Percentiles rank a stretch among this genome's conserved stretches.
These are phyloP conservation scores for Cercospora berteroae DNA, from an alignment of 2,329 filamentous ascomycete species.

Conservation along the genomic window DNA sequence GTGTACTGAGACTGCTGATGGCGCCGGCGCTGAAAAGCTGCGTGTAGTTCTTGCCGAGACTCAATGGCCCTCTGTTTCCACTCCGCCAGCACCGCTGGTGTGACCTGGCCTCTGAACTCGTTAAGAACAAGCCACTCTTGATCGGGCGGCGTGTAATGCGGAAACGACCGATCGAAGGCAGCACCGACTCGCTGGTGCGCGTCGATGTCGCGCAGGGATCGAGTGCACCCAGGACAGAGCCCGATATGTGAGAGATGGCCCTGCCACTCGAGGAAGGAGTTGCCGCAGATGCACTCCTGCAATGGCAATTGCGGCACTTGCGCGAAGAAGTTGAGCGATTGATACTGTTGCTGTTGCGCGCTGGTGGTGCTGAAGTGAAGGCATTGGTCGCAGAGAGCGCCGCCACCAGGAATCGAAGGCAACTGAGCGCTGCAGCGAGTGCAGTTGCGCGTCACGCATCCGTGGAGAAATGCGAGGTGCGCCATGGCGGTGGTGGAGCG, in stretches of 20 bases:
- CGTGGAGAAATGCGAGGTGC: not conserved
- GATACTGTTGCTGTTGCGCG: not conserved
- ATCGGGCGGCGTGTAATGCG: not conserved
- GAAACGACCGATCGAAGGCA: not conserved
- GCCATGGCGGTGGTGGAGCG: not conserved
- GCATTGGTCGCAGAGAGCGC: not conserved
- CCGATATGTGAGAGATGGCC: not conserved
- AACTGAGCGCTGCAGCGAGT: not conserved
- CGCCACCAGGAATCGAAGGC: not conserved
- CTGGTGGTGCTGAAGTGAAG: not conserved
- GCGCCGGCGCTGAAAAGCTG: not conserved
- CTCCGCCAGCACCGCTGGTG: not conserved
- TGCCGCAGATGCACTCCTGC: not conserved
- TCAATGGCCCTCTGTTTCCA: not conserved
- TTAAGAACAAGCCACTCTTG: not conserved
- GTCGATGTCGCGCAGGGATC: not conserved
- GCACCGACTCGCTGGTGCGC: not conserved
- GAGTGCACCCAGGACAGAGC: not conserved
- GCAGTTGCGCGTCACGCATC: not conserved
- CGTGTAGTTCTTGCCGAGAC: not conserved
- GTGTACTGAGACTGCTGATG: not conserved
- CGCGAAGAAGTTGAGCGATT: not conserved
- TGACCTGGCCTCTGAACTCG: not conserved
- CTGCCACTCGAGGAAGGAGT: not conserved
- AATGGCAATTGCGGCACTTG: not conserved